phyloP scores from a whole-genome alignment of 2,329 filamentous ascomycete genomes.

The Pyricularia pennisetigena region DNA sequence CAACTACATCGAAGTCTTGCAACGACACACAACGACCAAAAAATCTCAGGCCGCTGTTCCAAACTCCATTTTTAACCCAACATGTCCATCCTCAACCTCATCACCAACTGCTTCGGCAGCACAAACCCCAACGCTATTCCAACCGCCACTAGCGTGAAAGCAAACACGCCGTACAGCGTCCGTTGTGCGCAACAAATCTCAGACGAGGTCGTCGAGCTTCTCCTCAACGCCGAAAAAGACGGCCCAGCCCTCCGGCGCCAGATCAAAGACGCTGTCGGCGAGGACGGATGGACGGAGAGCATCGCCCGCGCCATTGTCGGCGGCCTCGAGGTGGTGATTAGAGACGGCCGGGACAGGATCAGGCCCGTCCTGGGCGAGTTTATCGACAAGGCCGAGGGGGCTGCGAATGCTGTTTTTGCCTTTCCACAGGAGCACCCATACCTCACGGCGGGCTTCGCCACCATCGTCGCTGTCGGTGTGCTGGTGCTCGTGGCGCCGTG shows the following conservation, averaged over 20 bases:
- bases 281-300: not conserved
- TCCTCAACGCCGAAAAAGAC: not conserved
- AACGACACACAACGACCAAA: too few relatives aligned
- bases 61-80: too few relatives aligned
- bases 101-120: not conserved
- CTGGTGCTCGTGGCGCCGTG: not conserved
- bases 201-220: not conserved
- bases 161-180: not conserved
- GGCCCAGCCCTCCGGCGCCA: not conserved
- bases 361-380: not conserved
- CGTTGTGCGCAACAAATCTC: not conserved
- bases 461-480: conserved; percentile 1
- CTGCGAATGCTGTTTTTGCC: not conserved
- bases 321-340: not conserved
- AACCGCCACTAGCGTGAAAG: not conserved
- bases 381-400: not conserved
- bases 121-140: not conserved
- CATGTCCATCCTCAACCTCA: not conserved
- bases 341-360: not conserved
- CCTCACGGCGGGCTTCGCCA: not conserved
- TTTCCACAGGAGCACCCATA: not conserved
- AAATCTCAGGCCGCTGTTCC: too few relatives aligned
- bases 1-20: too few relatives aligned
- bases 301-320: not conserved
- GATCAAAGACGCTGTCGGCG: not conserved